Evolutionary conservation across 2,329 filamentous ascomycete species (phyloP), one percentile per base, ranked within the genome.

Genomic region (Chaetomium globosum): DNA sequence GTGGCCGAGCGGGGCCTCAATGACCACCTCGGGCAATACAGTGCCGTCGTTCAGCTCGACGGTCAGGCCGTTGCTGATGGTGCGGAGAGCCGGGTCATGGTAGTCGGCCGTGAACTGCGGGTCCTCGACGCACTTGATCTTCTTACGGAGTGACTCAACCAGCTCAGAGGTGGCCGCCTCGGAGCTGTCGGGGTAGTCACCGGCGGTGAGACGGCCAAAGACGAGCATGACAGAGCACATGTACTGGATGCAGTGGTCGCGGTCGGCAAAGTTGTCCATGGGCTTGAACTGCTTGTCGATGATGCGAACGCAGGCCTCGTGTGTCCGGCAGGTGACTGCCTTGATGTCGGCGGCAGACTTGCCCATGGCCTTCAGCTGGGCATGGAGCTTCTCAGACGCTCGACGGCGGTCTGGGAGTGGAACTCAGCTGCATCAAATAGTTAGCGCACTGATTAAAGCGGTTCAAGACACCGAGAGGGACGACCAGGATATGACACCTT

Each of bases 201-300:
- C 91, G 59, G 95, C 94, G 73, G 93, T 91, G 69, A 99, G 90
- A 71, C 95, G 93, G 78, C 95, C 92, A 80, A 94, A 98, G 71
- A 90, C 89, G 72, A 99, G 89, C 93, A 98, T 98, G 74, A 92
- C 93, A 70, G 93, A 84, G 76, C 92, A 91, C 95, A 99, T 99
- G 87, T 99, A 99, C 83, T 98, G 95, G 72, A 99, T 94, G 82
- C 95, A 99, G 86, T 99, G 95, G 81, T 99, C 95, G 75, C 95
- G 93, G 82, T 99, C 95, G 75, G 95, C 95, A 76, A 98, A 99
- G 88, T 99, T 99, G 84, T 97, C 93, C 92, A 99, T 96, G 73
- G 93, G 89, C 87, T 97, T 98, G 86, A 97, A 96, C 82, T 99
- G 95, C 86, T 99, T 99, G 87, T 99, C 95, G 75, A 99, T 99